Percentiles rank a stretch among this genome's conserved stretches.
Evolutionary conservation across 2,329 filamentous ascomycete species (phyloP).

Genomic region (Sporothrix curviconia): DNA sequence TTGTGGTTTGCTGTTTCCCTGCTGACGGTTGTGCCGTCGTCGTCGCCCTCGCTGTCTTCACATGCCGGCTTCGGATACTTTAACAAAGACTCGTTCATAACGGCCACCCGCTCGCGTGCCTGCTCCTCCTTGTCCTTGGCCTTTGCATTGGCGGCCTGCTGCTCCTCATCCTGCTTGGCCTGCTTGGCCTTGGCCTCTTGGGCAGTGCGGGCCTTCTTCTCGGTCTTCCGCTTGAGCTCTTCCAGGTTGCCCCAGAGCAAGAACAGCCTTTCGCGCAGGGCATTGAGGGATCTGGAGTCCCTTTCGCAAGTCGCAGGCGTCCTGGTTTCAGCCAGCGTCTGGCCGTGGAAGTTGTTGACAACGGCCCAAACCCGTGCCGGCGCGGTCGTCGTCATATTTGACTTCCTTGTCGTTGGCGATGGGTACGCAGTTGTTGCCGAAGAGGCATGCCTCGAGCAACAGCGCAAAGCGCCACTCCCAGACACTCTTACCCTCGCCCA

Average conservation of each 20-base stretch:
- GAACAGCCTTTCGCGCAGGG: constrained; percentile 64
- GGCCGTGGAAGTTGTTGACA: constrained; percentile 52
- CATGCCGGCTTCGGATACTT: background rate
- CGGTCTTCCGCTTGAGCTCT: constrained; percentile 57
- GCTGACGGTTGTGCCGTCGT: no score
- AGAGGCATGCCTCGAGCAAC: constrained; percentile 68
- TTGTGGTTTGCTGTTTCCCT: no score
- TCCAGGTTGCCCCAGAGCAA: constrained; percentile 81
- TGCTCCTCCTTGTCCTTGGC: constrained; percentile 36
- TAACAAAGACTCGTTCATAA: background rate
- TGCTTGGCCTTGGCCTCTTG: background rate
- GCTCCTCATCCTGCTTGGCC: constrained; percentile 17
- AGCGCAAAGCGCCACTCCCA: constrained; percentile 87
- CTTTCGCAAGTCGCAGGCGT: constrained; percentile 50
- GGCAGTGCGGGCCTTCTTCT: constrained; percentile 34
- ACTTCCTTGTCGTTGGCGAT: background rate
- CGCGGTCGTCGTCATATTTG: constrained; percentile 20
- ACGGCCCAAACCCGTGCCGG: constrained; percentile 57
- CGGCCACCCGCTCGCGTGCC: background rate
- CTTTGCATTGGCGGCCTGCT: constrained; percentile 23
- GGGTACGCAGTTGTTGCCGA: constrained; percentile 25
- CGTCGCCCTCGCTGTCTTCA: background rate
- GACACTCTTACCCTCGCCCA: constrained; percentile 23
- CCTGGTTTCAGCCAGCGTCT: constrained; percentile 42
- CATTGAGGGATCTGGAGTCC: constrained; percentile 40